Evolutionary conservation across 2,329 filamentous ascomycete genomes (phyloP), one percentile per base, ranked within the genome.

Genomic region (Pseudogymnoascus sp.): DNA sequence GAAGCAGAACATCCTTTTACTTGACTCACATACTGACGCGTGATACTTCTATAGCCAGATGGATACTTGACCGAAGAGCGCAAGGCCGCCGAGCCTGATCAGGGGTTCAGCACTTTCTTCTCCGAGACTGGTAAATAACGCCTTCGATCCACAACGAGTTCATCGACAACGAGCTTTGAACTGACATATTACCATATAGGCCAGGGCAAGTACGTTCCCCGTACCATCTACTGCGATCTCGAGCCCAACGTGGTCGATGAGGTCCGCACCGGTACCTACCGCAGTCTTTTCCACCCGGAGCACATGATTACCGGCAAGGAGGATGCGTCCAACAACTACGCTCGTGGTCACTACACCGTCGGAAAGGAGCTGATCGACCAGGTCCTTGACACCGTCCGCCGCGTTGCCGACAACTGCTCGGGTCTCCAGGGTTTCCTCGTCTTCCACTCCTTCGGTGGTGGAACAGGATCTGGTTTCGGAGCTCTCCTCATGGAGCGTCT

Each of bases 221-320:
- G 94, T 75, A 94, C 94, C 76, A 97, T 99, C 82, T 97, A 97
- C 87, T 91, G 89, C 84, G 94, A 99, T 89, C 90, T 99, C 76
- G 94, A 99, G 84, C 94, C 94, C 82, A 97, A 97, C 75, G 94
- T 97, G 74, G 88, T 99, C 82, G 94, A 99, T 75, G 94, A 97
- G 83, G 94, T 97, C 81, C 92, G 94, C 82, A 97, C 92, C 72
- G 94, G 94, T 75, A 80, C 91, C 77, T 99, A 97, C 87, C 90
- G 93, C 75, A 89, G 85, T 76, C 89, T 99, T 69, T 97, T 97
- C 87, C 94, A 97, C 84, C 94, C 94, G 64, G 94, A 97, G 82
- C 90, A 95, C 82, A 96, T 99, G 93, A 97, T 99, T 80, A 96
- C 91, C 69, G 94, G 94, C 81, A 97, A 97, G 88, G 94, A 97